Conservation (phyloP, 129 eudicot species). For the Apium graveolens region DNA sequence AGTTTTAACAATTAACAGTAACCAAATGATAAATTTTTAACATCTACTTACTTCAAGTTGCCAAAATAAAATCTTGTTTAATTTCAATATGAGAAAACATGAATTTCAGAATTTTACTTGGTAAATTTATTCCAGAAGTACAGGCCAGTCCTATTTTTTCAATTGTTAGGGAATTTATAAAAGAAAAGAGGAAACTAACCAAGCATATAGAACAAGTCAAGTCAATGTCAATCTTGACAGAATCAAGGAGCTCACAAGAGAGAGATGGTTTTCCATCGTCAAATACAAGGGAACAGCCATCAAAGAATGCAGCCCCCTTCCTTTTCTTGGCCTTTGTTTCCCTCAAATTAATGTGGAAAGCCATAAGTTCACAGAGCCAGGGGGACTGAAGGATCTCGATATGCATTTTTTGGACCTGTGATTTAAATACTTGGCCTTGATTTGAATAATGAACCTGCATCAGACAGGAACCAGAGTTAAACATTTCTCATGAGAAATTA, state of each 20-base stretch:
- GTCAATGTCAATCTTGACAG: conserved; percentile 67
- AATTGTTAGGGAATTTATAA: background rate
- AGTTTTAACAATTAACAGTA: background rate
- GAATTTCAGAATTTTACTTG: background rate
- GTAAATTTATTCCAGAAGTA: background rate
- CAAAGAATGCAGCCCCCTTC: conserved; percentile 38
- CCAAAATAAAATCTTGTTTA: background rate
- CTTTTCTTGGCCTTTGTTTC: conserved; percentile 32
- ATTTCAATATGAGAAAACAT: background rate
- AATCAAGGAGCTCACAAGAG: conserved; percentile 74
- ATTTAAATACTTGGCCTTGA: conserved; percentile 86
- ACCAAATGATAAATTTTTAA: background rate
- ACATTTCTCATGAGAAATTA: background rate
- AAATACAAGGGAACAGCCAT: conserved; percentile 52
- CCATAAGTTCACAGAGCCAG: conserved; percentile 94
- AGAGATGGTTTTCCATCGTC: conserved; percentile 67
- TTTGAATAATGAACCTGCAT: conserved; percentile 73
- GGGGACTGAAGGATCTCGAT: conserved; percentile 93
- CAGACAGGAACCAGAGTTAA: background rate
- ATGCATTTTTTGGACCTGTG: conserved; percentile 79
- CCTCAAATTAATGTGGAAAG: conserved; percentile 74
- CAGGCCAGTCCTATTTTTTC: background rate
- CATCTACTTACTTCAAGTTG: background rate
- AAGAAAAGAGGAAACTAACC: conserved; percentile 36
- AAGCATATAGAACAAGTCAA: conserved; percentile 95